Conservation (phyloP, 2,329 filamentous ascomycete genomes). For the Fusarium tupiense region DNA sequence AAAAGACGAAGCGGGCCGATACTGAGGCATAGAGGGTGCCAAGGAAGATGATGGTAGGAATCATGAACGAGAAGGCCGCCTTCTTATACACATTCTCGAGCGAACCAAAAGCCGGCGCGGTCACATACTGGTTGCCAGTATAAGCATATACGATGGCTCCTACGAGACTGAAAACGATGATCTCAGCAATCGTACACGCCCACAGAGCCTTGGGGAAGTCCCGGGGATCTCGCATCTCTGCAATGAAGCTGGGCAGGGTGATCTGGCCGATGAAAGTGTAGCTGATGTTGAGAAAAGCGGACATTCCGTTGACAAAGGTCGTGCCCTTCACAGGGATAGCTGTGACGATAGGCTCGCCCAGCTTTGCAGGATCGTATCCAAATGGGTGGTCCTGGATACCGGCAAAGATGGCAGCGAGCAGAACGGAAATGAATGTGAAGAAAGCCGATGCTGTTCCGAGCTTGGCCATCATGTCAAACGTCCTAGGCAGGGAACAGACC, state of each 20-base stretch:
- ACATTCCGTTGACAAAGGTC: conserved; percentile 83
- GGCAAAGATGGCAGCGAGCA: conserved; percentile 85
- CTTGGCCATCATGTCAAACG: conserved; percentile 82
- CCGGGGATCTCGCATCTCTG: conserved; percentile 81
- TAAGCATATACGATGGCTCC: conserved; percentile 86
- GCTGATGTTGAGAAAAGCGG: conserved; percentile 92
- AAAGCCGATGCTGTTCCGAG: conserved; percentile 81
- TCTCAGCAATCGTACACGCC: conserved; percentile 87
- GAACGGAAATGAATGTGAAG: conserved; percentile 90
- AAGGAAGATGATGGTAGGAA: conserved; percentile 91
- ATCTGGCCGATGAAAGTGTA: conserved; percentile 98
- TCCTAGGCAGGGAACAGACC: conserved; percentile 83
- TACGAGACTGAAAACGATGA: conserved; percentile 86
- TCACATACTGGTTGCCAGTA: conserved; percentile 90
- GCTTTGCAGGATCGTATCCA: conserved; percentile 63
- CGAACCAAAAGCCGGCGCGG: conserved; percentile 86
- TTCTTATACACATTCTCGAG: conserved; percentile 85
- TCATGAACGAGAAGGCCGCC: conserved; percentile 92
- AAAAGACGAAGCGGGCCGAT: conserved; percentile 90
- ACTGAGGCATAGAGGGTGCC: conserved; percentile 92
- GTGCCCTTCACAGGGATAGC: conserved; percentile 75
- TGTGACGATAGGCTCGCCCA: conserved; percentile 73
- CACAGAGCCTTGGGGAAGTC: conserved; percentile 95
- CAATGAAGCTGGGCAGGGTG: conserved; percentile 92
- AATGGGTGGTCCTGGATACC: conserved; percentile 79